Evolutionary conservation across 2,329 filamentous ascomycete species (phyloP).

Genomic region (Lizonia empirigonia): DNA sequence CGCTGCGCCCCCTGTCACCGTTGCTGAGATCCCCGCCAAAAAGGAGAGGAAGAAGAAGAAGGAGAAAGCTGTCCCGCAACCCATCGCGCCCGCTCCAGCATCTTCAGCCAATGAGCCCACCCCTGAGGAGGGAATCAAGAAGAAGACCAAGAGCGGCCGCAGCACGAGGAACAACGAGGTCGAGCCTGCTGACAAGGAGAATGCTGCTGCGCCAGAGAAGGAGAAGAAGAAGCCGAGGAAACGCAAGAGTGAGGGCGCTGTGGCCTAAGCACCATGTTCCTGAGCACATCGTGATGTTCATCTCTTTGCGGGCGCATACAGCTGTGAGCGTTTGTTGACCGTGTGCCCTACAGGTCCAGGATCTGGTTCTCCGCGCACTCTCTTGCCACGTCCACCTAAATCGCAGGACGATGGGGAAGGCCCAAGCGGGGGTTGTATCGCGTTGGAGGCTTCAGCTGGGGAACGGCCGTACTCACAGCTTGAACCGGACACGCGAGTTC

Average conservation of each 20-base stretch:
- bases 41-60: conserved; percentile 47
- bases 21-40: conserved; percentile 32
- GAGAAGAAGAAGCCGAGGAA: conserved; percentile 45
- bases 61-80: conserved; percentile 32
- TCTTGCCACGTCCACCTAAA: background rate
- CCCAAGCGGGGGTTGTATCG: too few relatives aligned
- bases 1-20: conserved; percentile 18
- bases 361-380: background rate
- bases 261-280: conserved; percentile 21
- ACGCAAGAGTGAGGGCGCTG: conserved; percentile 41
- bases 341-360: too few relatives aligned
- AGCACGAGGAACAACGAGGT: conserved; percentile 42
- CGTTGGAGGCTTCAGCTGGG: background rate
- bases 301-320: background rate
- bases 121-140: conserved; percentile 41
- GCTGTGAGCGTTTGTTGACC: background rate
- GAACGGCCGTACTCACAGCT: background rate
- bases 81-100: conserved; percentile 36
- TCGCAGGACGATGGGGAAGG: background rate
- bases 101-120: conserved; percentile 30
- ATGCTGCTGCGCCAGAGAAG: conserved; percentile 23
- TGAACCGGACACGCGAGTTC: too few relatives aligned
- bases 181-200: conserved; percentile 36
- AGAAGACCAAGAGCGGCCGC: conserved; percentile 45
- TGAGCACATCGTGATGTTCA: background rate